Evolutionary conservation across 345 rosid genomes (phyloP), one percentile per base, ranked within the genome.

Genomic region (Rhodomyrtus tomentosa): DNA sequence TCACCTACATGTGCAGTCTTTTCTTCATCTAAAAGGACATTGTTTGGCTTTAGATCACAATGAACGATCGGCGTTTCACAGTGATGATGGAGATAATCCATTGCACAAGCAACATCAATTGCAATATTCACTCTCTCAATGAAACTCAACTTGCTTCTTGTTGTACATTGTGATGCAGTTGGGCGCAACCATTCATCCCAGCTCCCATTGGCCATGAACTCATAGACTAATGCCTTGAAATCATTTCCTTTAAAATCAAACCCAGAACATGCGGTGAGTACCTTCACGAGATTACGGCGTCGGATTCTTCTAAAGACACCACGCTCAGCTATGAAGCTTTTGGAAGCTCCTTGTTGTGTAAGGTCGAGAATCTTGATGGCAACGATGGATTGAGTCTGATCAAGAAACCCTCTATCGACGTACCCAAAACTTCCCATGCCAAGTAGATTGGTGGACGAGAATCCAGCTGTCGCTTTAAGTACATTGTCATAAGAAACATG

Each of bases 391-490:
- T 58, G 72, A n/a, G 4, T 58, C 1, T 58, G 72, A 5, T 27
- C 36, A 27, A 58, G 36, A 12, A 58, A 16, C 4, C 68, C 36
- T 12, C 0, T 56, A 0, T n/a, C n/a, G 4, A 56, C 36, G 0
- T 16, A 56, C 3, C 68, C 68, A 56, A 56, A 56, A 12, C 1
- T 56, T 8, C 68, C 36, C 7, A 12, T 1, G 4, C 68, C 36
- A 0, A 56, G 68, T 3, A 56, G 3, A n/a, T 56, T 56, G 18
- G 8, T 5, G 32, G 36, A 56, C 32, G 68, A 56, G 68, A 56
- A 56, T n/a, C 36, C 68, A 12, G 0, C 18, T 0, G 68, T 56
- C 0, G 68, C 68, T 13, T 12, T 56, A 0, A n/a, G 0, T 2
- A 56, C 18, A 56, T 6, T 1, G 0, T 56, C 36, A n/a, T 56